Conservation (phyloP, 2,329 filamentous ascomycete genomes). For the Teratosphaeria zuluensis region DNA sequence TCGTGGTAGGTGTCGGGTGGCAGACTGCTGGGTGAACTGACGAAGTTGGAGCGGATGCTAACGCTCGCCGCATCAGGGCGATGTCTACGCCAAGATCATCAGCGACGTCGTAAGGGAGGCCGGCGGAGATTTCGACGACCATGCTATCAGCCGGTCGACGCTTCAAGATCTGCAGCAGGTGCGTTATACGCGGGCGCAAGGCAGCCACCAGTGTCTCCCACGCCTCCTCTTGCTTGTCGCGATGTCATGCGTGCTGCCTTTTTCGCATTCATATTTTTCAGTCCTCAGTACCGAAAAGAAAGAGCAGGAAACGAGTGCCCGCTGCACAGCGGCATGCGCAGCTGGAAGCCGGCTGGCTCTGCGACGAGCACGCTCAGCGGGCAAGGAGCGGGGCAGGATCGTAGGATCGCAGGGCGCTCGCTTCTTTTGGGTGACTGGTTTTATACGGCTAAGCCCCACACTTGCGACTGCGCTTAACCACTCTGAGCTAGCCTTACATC, state of each 20-base stretch:
- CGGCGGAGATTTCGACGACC: constrained; percentile 92
- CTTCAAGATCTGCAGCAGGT: constrained; percentile 83
- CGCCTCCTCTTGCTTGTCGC: not conserved
- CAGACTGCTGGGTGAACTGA: not conserved
- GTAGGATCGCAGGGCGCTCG: constrained; percentile 28
- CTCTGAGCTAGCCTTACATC: constrained; percentile 19
- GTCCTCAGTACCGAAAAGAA: not conserved
- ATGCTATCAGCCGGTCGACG: constrained; percentile 78
- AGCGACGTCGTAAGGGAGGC: constrained; percentile 57
- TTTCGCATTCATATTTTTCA: not conserved
- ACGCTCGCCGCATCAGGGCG: constrained; percentile 43
- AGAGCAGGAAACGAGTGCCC: not conserved
- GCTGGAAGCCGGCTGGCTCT: not conserved
- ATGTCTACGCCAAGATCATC: constrained; percentile 84
- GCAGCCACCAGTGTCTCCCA: not conserved
- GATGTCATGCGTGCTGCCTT: not conserved
- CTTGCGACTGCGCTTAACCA: constrained; percentile 22
- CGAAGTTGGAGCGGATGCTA: not conserved
- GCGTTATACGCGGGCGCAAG: constrained; percentile 13
- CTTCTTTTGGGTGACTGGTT: constrained; percentile 35
- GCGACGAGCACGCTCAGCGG: constrained; percentile 10
- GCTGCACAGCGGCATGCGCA: not conserved
- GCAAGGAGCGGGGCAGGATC: constrained; percentile 33
- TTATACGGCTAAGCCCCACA: constrained; percentile 30
- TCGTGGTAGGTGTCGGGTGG: constrained; percentile 8